These are phyloP conservation scores for Gyromitra esculenta DNA, from an alignment of 2,329 filamentous ascomycete species.

Conservation along the genomic window DNA sequence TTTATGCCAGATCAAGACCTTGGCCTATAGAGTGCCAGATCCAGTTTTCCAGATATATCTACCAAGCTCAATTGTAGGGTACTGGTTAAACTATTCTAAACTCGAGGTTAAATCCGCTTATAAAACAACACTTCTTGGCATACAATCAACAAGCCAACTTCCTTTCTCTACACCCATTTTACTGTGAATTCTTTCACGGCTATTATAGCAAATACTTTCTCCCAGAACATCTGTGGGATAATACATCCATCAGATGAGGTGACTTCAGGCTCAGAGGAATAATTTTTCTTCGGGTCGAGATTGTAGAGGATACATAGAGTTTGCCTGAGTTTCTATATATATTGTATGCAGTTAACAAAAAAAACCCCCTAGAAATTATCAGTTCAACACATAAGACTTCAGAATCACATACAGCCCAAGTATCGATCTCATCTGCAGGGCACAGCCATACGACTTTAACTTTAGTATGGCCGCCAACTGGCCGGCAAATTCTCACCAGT, in stretches of 20 bases:
- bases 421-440: too few species aligned
- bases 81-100: too few species aligned
- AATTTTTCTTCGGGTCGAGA: neutral
- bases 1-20: too few species aligned
- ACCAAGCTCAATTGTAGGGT: too few species aligned
- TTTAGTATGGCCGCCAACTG: too few species aligned
- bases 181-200: neutral
- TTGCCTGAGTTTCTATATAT: neutral
- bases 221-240: neutral
- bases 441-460: too few species aligned
- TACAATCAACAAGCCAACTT: neutral
- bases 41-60: too few species aligned
- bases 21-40: too few species aligned
- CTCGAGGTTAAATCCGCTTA: neutral
- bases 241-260: neutral
- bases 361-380: too few species aligned
- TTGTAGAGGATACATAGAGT: neutral
- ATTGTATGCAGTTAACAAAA: neutral
- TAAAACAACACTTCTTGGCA: neutral
- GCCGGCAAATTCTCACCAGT: too few species aligned
- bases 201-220: neutral
- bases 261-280: neutral
- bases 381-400: too few species aligned
- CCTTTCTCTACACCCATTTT: neutral
- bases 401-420: too few species aligned